A percentile compares a stretch with the other conserved stretches of the same genome.
phyloP scores from a whole-genome alignment of 1,284 basidiomycete species.

The Ceratobasidium sp. region DNA sequence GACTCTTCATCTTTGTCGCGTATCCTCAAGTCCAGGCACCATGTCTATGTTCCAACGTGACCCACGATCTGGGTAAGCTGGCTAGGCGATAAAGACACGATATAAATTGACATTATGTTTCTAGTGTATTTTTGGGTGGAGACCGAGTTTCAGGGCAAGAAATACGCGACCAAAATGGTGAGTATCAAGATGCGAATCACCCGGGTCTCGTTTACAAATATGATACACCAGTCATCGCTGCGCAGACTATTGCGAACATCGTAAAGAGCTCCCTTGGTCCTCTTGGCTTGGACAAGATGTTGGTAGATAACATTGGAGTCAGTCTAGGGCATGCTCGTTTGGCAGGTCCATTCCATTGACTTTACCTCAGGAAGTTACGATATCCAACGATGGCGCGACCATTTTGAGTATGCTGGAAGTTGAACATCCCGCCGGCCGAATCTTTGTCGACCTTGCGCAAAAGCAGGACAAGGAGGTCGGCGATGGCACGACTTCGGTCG shows the following conservation, averaged over 20 bases:
- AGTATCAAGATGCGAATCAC: constrained; percentile 42
- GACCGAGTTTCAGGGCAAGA: constrained; percentile 94
- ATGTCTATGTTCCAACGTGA: constrained; percentile 80
- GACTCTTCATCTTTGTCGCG: constrained; percentile 36
- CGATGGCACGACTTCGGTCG: constrained; percentile 98
- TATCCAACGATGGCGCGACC: constrained; percentile 99
- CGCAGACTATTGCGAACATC: constrained; percentile 96
- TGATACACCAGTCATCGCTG: constrained; percentile 78
- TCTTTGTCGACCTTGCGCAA: constrained; percentile 97
- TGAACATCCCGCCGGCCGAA: constrained; percentile 92
- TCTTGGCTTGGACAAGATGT: constrained; percentile 95
- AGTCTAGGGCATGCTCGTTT: constrained; percentile 46
- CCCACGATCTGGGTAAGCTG: constrained; percentile 55
- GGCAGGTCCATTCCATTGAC: constrained; percentile 35
- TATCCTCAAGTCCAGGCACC: constrained; percentile 22
- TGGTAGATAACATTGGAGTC: constrained; percentile 98
- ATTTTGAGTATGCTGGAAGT: constrained; percentile 93
- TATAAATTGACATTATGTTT: constrained; percentile 44
- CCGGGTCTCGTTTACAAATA: constrained; percentile 3
- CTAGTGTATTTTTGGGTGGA: constrained; percentile 91
- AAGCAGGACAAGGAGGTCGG: constrained; percentile 99
- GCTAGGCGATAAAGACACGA: not conserved
- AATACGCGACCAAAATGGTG: constrained; percentile 96
- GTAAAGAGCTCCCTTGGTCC: constrained; percentile 97
- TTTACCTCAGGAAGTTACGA: constrained; percentile 87